These are phyloP conservation scores for Umbellularia californica DNA, from an alignment of 164 flowering plant genomes.

Conservation along the genomic window DNA sequence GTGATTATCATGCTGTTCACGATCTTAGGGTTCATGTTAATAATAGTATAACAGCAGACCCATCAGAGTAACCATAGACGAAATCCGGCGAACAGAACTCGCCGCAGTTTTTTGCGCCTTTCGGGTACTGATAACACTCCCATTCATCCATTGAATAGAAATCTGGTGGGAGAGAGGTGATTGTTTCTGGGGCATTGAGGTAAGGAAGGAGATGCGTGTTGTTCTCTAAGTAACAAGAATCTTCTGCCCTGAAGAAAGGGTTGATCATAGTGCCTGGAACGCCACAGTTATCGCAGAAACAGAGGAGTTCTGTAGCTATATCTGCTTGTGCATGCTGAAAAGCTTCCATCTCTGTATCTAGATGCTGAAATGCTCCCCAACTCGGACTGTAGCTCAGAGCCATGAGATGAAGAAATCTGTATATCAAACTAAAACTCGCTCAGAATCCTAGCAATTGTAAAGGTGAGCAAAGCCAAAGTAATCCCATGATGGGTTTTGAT, in stretches of 20 bases:
- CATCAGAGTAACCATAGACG: not conserved
- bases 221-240: not conserved
- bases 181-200: not conserved
- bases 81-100: not conserved
- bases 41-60: no score
- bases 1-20: no score
- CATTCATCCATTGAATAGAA: conserved; percentile 1
- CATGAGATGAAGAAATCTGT: conserved; percentile 5
- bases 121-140: conserved; percentile 11
- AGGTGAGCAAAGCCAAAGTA: no score
- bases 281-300: not conserved
- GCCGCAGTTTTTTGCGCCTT: conserved; percentile 3
- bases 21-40: no score
- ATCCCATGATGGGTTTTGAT: not conserved
- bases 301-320: not conserved
- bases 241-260: conserved; percentile 1
- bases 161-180: not conserved
- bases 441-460: no score
- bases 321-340: conserved; percentile 10
- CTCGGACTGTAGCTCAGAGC: conserved; percentile 4
- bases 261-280: not conserved
- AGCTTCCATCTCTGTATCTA: not conserved
- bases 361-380: not conserved
- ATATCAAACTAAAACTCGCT: not conserved
- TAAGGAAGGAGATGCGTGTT: conserved; percentile 1